phyloP scores from a whole-genome alignment of 495 filamentous ascomycete genomes.

The Lasiosphaeria miniovina region DNA sequence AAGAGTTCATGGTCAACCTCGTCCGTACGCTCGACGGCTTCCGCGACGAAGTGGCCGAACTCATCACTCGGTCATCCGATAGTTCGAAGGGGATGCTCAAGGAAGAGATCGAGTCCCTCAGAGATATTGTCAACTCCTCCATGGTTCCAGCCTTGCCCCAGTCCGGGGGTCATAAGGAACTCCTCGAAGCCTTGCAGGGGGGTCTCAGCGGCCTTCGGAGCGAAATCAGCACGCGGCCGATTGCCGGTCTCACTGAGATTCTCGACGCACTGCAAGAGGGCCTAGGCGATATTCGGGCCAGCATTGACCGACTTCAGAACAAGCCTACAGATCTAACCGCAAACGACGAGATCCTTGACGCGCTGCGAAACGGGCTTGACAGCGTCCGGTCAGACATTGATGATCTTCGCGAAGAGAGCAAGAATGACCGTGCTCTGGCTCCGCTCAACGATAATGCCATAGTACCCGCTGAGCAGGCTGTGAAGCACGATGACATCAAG shows the following conservation, averaged over 20 bases:
- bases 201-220: conserved; percentile 65
- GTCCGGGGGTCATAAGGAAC: conserved; percentile 49
- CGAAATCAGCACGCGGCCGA: conserved; percentile 55
- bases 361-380: conserved; percentile 74
- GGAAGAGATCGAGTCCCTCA: conserved; percentile 73
- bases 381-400: conserved; percentile 74
- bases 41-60: conserved; percentile 63
- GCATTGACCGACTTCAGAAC: conserved; percentile 73
- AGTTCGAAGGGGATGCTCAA: conserved; percentile 65
- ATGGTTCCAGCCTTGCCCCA: conserved; percentile 58
- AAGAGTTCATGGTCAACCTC: conserved; percentile 75
- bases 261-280: conserved; percentile 82
- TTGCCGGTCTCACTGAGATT: conserved; percentile 65
- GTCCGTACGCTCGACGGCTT: conserved; percentile 69
- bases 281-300: conserved; percentile 65
- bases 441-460: conserved; percentile 39
- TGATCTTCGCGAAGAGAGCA: conserved; percentile 54
- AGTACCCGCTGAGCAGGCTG: conserved; percentile 37
- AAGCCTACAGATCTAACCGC: conserved; percentile 77
- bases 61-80: conserved; percentile 42
- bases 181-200: conserved; percentile 67
- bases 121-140: conserved; percentile 66
- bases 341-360: conserved; percentile 81
- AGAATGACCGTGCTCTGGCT: conserved; percentile 50
- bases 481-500: conserved; percentile 71